Evolutionary conservation across 2,329 filamentous ascomycete species (phyloP).

Genomic region (Penicillium sp.): DNA sequence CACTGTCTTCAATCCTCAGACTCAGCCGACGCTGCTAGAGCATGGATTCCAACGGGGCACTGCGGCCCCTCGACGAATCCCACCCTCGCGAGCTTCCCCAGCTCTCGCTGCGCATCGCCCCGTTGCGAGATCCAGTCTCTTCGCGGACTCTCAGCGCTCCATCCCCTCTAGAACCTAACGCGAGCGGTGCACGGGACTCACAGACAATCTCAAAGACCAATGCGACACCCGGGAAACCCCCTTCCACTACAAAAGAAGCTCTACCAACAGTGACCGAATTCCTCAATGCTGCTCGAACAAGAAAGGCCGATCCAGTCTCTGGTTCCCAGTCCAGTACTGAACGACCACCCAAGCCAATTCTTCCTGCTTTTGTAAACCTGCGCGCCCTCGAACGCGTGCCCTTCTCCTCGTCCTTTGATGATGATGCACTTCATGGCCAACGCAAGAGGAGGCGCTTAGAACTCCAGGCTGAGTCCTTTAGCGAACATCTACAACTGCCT

Average conservation of each 20-base stretch:
- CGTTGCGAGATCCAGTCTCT: slow-evolving; percentile 51
- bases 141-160: slow-evolving; percentile 46
- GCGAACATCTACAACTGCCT: slow-evolving; percentile 52
- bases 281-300: slow-evolving; percentile 40
- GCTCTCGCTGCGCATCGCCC: slow-evolving; percentile 51
- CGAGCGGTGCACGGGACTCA: slow-evolving; percentile 38
- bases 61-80: slow-evolving; percentile 47
- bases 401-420: slow-evolving; percentile 45
- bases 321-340: slow-evolving; percentile 39
- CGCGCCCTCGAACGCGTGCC: slow-evolving; percentile 51
- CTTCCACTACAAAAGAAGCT: slow-evolving; percentile 24
- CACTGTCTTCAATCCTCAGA: slow-evolving; percentile 6
- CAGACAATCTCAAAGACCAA: slow-evolving; percentile 34
- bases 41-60: slow-evolving; percentile 37
- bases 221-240: slow-evolving; percentile 35
- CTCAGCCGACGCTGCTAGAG: slow-evolving; percentile 19
- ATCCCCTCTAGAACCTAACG: slow-evolving; percentile 52
- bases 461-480: slow-evolving; percentile 44
- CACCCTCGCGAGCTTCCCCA: slow-evolving; percentile 48
- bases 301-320: slow-evolving; percentile 37
- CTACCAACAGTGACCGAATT: slow-evolving; percentile 42
- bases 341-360: slow-evolving; percentile 44
- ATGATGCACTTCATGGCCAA: slow-evolving; percentile 36
- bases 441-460: slow-evolving; percentile 52
- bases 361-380: slow-evolving; percentile 54